Evolutionary conservation across 2,329 filamentous ascomycete genomes (phyloP).

Genomic region (Didymella segeticola): DNA sequence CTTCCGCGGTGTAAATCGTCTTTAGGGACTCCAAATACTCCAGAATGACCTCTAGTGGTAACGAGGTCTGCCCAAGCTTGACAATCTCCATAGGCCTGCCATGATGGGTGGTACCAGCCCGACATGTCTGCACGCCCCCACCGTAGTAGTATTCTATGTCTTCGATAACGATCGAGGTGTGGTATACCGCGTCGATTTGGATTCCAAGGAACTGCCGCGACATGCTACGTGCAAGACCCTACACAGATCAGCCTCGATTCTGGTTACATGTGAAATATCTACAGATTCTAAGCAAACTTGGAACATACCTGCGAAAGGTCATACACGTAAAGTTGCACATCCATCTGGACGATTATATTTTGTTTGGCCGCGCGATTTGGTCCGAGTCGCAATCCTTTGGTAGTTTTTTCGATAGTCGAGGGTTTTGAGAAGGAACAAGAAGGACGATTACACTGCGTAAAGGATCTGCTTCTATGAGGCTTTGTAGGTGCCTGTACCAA

Average conservation of each 20-base stretch:
- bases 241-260: constrained; percentile 7
- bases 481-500: background rate
- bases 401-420: background rate
- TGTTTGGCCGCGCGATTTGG: constrained; percentile 3
- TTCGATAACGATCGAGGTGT: constrained; percentile 86
- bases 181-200: constrained; percentile 90
- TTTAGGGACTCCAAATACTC: constrained; percentile 88
- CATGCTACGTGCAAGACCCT: constrained; percentile 64
- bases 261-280: background rate
- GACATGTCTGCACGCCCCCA: constrained; percentile 81
- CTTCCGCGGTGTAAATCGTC: constrained; percentile 81
- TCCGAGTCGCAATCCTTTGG: background rate
- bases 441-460: background rate
- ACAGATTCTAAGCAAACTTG: background rate
- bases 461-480: background rate
- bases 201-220: constrained; percentile 67
- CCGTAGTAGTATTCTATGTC: constrained; percentile 93
- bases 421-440: background rate
- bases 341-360: constrained; percentile 46
- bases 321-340: constrained; percentile 60
- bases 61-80: constrained; percentile 74
- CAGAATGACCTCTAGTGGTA: constrained; percentile 80
- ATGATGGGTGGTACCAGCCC: constrained; percentile 84
- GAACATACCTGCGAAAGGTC: constrained; percentile 54
- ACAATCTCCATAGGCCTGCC: constrained; percentile 81